These are phyloP conservation scores for Fusarium guadeloupense DNA, from an alignment of 2,329 filamentous ascomycete genomes.

Conservation along the genomic window DNA sequence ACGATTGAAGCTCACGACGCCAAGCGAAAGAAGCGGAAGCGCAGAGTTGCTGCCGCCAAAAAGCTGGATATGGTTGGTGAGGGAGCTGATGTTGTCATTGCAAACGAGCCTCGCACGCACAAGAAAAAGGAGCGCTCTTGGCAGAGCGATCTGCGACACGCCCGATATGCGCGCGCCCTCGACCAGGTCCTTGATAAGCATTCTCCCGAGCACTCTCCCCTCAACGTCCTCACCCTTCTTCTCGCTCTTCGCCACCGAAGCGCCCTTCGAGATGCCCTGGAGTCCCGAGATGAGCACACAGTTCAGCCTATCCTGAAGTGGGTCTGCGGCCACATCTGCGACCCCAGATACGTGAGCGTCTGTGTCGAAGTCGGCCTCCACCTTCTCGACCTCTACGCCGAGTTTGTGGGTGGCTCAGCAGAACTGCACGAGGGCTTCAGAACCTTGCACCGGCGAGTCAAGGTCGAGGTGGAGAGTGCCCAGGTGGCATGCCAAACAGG, in stretches of 20 bases:
- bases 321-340: slow-evolving; percentile 81
- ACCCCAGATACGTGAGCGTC: slow-evolving; percentile 82
- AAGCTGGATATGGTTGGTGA: slow-evolving; percentile 84
- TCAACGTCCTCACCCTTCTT: slow-evolving; percentile 78
- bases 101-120: slow-evolving; percentile 66
- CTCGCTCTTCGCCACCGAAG: slow-evolving; percentile 88
- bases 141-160: slow-evolving; percentile 84
- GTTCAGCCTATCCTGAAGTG: slow-evolving; percentile 86
- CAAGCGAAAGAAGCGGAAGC: slow-evolving; percentile 74
- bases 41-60: slow-evolving; percentile 55
- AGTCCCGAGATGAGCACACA: slow-evolving; percentile 80
- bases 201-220: slow-evolving; percentile 63
- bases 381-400: slow-evolving; percentile 86
- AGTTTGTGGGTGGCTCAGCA: slow-evolving; percentile 77
- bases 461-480: slow-evolving; percentile 80
- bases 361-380: slow-evolving; percentile 86
- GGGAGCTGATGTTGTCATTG: slow-evolving; percentile 87
- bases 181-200: slow-evolving; percentile 75
- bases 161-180: slow-evolving; percentile 78
- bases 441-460: slow-evolving; percentile 74
- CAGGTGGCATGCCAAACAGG: slow-evolving; percentile 83
- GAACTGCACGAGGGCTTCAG: slow-evolving; percentile 77
- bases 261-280: slow-evolving; percentile 81
- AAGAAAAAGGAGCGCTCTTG: slow-evolving; percentile 74
- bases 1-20: slow-evolving; percentile 81